Percentiles rank a stretch among this genome's conserved stretches.
Evolutionary conservation across 2,329 filamentous ascomycete species (phyloP).

Genomic region (Arthrobotrys conoides): DNA sequence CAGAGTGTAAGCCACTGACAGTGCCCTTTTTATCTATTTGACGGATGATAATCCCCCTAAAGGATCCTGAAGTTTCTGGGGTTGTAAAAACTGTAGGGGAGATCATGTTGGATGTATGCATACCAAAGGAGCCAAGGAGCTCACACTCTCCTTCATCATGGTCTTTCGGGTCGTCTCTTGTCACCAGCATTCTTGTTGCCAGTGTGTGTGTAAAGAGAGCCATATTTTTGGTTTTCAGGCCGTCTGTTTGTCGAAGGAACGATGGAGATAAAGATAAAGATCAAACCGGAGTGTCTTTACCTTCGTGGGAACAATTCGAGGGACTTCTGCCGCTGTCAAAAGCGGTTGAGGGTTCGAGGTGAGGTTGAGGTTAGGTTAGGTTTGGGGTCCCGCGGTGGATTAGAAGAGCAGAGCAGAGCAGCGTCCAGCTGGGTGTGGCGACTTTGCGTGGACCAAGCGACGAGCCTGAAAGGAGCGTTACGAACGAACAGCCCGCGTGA

Average conservation of each 20-base stretch:
- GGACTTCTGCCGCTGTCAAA: background rate
- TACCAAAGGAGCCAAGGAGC: constrained; percentile 85
- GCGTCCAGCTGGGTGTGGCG: background rate
- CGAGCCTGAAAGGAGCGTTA: constrained; percentile 6
- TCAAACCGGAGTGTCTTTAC: background rate
- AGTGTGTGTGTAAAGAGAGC: constrained; percentile 15
- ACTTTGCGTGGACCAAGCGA: constrained; percentile 17
- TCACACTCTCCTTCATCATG: constrained; percentile 77
- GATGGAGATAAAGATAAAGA: no score
- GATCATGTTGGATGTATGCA: constrained; percentile 14
- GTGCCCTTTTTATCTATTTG: background rate
- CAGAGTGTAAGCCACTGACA: constrained; percentile 5
- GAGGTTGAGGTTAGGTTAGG: background rate
- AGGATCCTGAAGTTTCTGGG: background rate
- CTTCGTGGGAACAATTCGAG: background rate
- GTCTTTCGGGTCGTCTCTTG: constrained; percentile 39
- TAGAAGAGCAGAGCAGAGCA: background rate
- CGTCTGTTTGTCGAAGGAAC: background rate
- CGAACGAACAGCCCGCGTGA: constrained; percentile 20
- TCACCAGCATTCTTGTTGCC: constrained; percentile 37
- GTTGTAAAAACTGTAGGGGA: background rate
- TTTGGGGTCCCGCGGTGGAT: constrained; percentile 6
- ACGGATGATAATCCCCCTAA: background rate
- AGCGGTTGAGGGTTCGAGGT: constrained; percentile 22
- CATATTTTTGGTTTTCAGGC: background rate